Conservation (phyloP, 1,139 yeast genomes). For the Suhomyces kunorum region DNA sequence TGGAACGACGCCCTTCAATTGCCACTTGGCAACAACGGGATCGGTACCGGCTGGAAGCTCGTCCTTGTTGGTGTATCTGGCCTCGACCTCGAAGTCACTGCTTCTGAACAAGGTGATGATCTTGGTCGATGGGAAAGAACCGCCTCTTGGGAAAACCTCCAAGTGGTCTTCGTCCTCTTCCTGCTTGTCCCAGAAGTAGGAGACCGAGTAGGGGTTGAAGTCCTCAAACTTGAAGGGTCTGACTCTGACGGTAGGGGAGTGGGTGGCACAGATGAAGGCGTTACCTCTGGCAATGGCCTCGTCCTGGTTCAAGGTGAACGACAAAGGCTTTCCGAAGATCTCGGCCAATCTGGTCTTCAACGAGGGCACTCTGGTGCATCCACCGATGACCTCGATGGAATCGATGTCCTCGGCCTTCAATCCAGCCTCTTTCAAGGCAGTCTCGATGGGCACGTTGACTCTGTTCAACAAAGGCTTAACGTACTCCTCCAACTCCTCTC, state of each 20-base stretch:
- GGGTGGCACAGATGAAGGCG: slow-evolving; percentile 98
- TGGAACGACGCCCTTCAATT: slow-evolving; percentile 80
- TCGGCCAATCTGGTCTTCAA: slow-evolving; percentile 79
- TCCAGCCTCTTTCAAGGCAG: slow-evolving; percentile 80
- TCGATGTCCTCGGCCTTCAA: slow-evolving; percentile 73
- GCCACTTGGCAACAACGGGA: slow-evolving; percentile 78
- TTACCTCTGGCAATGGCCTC: slow-evolving; percentile 99
- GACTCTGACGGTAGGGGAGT: slow-evolving; percentile 97
- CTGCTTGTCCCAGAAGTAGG: slow-evolving; percentile 94
- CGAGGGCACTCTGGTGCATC: slow-evolving; percentile 96
- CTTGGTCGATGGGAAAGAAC: slow-evolving; percentile 92
- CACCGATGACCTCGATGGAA: slow-evolving; percentile 94
- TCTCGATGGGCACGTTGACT: slow-evolving; percentile 73
- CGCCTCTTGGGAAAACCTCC: slow-evolving; percentile 96
- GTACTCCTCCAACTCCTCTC: slow-evolving; percentile 91
- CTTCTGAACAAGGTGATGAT: slow-evolving; percentile 91
- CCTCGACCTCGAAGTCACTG: slow-evolving; percentile 84
- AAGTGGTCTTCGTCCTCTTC: slow-evolving; percentile 89
- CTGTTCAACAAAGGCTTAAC: slow-evolving; percentile 79
- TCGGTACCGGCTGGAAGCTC: slow-evolving; percentile 74
- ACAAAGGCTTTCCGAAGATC: slow-evolving; percentile 82
- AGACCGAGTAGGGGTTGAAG: slow-evolving; percentile 85
- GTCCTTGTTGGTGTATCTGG: slow-evolving; percentile 76
- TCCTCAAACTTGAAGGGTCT: slow-evolving; percentile 99
- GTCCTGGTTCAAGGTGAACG: slow-evolving; percentile 97